phyloP scores from a whole-genome alignment of 345 rosid species.

The Arabidopsis thaliana region DNA sequence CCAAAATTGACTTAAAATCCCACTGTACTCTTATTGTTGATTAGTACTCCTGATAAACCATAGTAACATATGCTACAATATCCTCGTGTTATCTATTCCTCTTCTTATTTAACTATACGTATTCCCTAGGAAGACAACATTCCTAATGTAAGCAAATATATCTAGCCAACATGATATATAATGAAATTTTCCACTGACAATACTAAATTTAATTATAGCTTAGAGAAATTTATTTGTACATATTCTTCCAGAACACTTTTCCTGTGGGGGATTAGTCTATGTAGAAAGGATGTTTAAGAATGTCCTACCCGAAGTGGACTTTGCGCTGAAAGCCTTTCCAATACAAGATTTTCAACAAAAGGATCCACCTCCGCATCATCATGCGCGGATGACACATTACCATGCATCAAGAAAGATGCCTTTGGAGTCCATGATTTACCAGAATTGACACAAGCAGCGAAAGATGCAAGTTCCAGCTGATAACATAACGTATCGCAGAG shows the following conservation, averaged over 20 bases:
- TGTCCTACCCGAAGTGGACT: constrained; percentile 87
- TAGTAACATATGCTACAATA: constrained; percentile 8
- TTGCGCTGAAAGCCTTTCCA: constrained; percentile 95
- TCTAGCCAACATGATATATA: constrained; percentile 13
- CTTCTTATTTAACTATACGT: background rate
- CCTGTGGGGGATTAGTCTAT: constrained; percentile 24
- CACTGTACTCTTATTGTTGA: background rate
- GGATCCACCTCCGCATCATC: constrained; percentile 67
- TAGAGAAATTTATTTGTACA: constrained; percentile 18
- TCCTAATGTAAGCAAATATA: constrained; percentile 5
- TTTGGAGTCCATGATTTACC: constrained; percentile 82
- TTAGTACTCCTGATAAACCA: constrained; percentile 13
- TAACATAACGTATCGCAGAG: constrained; percentile 86
- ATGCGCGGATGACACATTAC: constrained; percentile 52
- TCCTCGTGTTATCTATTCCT: constrained; percentile 5
- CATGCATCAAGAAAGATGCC: constrained; percentile 68
- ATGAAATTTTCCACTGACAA: background rate
- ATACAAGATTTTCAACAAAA: constrained; percentile 90
- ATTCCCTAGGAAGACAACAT: constrained; percentile 20
- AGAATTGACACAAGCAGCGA: constrained; percentile 85
- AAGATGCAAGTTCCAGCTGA: constrained; percentile 86
- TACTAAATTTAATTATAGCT: background rate
- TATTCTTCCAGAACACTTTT: constrained; percentile 12
- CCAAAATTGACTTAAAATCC: constrained; percentile 5
- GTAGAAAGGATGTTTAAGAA: constrained; percentile 6